Evolutionary conservation across 306 rosid genomes (phyloP).

Genomic region (Ormosia semicastrata): DNA sequence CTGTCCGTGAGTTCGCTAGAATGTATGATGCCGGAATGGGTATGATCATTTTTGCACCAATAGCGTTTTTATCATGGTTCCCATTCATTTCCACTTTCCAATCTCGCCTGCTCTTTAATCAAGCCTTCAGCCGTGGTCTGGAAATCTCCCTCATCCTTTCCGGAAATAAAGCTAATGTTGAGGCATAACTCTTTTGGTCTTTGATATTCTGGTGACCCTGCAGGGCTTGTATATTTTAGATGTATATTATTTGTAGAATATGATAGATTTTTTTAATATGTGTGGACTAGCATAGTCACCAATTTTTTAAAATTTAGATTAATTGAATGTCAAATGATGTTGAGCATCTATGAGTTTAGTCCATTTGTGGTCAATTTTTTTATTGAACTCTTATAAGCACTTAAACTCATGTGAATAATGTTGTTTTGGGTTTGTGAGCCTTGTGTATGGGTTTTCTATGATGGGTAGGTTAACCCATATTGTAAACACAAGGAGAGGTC

Average conservation of each 20-base stretch:
- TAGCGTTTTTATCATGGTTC: slow-evolving; percentile 87
- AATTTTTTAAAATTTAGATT: no score
- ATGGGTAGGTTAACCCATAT: no score
- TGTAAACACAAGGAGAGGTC: no score
- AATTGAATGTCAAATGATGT: no score
- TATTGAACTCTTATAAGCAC: no score
- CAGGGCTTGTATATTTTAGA: slow-evolving; percentile 27
- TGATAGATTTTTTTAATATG: no score
- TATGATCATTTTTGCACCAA: slow-evolving; percentile 68
- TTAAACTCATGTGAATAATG: no score
- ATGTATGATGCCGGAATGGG: slow-evolving; percentile 99
- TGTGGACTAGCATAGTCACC: no score
- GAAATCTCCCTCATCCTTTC: slow-evolving; percentile 96
- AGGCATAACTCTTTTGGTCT: slow-evolving; percentile 25
- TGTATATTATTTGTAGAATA: slow-evolving; percentile 27
- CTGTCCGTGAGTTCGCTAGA: slow-evolving; percentile 89
- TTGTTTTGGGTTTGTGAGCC: no score
- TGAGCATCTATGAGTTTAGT: no score
- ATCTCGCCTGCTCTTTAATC: slow-evolving; percentile 95
- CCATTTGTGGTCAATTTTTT: no score
- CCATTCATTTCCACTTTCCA: slow-evolving; percentile 95
- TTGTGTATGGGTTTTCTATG: no score
- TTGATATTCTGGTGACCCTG: not conserved
- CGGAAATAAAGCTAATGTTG: slow-evolving; percentile 93
- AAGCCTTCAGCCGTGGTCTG: slow-evolving; percentile 98